A percentile compares a stretch with the other conserved stretches of the same genome.
Conservation (phyloP, 768 basidiomycete species). For the Calocybe cyanea region DNA sequence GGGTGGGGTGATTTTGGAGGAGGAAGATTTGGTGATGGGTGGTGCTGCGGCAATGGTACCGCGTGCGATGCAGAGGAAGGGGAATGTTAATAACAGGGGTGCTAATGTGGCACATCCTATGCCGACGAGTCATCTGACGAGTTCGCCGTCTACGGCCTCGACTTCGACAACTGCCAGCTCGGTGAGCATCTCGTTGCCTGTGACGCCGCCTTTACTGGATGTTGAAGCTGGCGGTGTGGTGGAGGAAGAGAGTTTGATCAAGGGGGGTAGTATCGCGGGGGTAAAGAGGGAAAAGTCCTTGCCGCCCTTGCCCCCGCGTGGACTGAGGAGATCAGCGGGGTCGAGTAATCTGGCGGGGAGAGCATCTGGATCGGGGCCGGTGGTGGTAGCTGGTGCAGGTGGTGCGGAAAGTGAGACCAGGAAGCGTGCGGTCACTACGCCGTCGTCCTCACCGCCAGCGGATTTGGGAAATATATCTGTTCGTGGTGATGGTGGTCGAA, state of each 20-base stretch:
- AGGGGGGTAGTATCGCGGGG: conserved; percentile 4
- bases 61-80: neutral
- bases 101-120: conserved; percentile 17
- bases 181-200: conserved; percentile 29
- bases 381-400: conserved; percentile 1
- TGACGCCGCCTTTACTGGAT: conserved; percentile 21
- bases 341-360: conserved; percentile 5
- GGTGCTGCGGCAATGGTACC: too few relatives aligned
- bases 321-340: conserved; percentile 1
- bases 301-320: conserved; percentile 25
- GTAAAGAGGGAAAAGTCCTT: conserved; percentile 34
- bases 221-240: conserved; percentile 14
- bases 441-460: too few relatives aligned
- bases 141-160: neutral
- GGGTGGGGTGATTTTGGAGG: neutral
- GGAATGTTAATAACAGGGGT: too few relatives aligned
- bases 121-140: conserved; percentile 22
- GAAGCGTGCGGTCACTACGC: neutral
- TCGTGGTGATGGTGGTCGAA: neutral
- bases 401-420: too few relatives aligned
- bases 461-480: too few relatives aligned
- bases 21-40: too few relatives aligned
- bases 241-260: conserved; percentile 6
- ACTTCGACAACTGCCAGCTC: conserved; percentile 17
- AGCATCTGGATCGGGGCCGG: neutral